Base-by-base conservation (phyloP, 768 basidiomycete species). In the Lactifluus hygrophoroides region DNA sequence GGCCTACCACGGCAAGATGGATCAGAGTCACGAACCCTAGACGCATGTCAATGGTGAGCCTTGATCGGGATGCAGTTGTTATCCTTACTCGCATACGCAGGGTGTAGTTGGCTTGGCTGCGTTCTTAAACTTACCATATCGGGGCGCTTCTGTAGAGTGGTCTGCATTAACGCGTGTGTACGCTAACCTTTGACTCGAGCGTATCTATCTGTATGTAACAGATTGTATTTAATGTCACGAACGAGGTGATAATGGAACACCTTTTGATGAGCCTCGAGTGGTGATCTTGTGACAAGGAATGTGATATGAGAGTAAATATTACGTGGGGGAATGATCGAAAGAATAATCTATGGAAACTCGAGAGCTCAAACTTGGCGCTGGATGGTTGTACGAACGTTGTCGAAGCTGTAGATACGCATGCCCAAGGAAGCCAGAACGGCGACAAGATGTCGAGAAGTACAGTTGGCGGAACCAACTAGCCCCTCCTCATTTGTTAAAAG, bases 141-240 rank as follows among this genome's bases (percentile, higher is more conserved):
- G 35, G 42, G 48, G 16, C 5, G 19, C 42, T 55, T 43, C 43
- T 40, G 54, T 55, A 45, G 49, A 50, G 48, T 40, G 42, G 38
- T 42, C 17, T 19, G 23, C 43, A 55, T 51, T 10, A 51, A 56
- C 43, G n/a, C 34, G 58, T 56, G 7, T 60, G 58, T 60, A 60
- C 48, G 27, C 37, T 60, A 60, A 49, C 28, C 25, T 55, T 55
- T 50, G 58, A 44, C 43, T 55, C 48, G 21, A 37, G 48, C 42
- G 54, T 60, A 60, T 60, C 58, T 60, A 60, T 60, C 58, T 51
- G 54, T 60, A 60, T 55, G 58, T 60, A 60, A 55, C 58, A 32
- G 48, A 25, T 44, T 46, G 48, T 55, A 32, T 60, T 60, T 55
- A 50, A 60, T 51, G 13, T 45, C 54, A 54, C 32, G 35, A 37